Conservation (phyloP, 106 monocot species). For the Dioscorea zingiberensis region DNA sequence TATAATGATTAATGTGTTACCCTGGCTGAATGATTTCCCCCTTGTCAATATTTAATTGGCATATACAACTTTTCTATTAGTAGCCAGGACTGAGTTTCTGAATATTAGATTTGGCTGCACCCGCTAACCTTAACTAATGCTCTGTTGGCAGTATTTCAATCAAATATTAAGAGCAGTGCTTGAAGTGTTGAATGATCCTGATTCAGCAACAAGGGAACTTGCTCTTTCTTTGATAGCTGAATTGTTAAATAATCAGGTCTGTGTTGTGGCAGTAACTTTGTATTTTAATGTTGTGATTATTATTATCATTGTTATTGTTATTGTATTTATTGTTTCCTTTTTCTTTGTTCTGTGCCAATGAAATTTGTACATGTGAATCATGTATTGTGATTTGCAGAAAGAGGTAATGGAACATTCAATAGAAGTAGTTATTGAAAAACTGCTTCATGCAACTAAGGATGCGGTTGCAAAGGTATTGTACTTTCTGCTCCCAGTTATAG, state of each 20-base stretch:
- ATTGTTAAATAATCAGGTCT: slow-evolving; percentile 95
- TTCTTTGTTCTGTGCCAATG: neutral
- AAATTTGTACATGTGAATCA: neutral
- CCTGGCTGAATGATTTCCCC: too few species aligned
- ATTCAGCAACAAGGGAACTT: slow-evolving; percentile 74
- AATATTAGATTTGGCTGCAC: neutral
- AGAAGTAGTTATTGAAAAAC: slow-evolving; percentile 93
- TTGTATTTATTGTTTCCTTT: neutral
- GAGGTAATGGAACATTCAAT: slow-evolving; percentile 82
- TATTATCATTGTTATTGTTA: too few species aligned
- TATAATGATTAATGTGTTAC: too few species aligned
- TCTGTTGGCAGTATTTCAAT: slow-evolving; percentile 81
- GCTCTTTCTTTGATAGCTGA: slow-evolving; percentile 71
- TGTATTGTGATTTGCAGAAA: slow-evolving; percentile 33
- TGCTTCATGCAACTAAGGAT: slow-evolving; percentile 77
- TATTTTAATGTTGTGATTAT: neutral
- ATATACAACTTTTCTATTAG: too few species aligned
- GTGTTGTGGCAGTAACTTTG: neutral
- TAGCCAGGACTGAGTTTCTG: too few species aligned
- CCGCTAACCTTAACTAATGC: slow-evolving; percentile 10
- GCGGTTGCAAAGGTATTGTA: slow-evolving; percentile 53
- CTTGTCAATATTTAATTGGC: too few species aligned
- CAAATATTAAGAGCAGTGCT: slow-evolving; percentile 92
- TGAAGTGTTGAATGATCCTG: slow-evolving; percentile 78
- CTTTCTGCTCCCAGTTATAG: too few species aligned